Percentiles rank a stretch among this genome's conserved stretches.
Evolutionary conservation across 768 basidiomycete species (phyloP).

Genomic region (Dictyophora rubrovolvata): DNA sequence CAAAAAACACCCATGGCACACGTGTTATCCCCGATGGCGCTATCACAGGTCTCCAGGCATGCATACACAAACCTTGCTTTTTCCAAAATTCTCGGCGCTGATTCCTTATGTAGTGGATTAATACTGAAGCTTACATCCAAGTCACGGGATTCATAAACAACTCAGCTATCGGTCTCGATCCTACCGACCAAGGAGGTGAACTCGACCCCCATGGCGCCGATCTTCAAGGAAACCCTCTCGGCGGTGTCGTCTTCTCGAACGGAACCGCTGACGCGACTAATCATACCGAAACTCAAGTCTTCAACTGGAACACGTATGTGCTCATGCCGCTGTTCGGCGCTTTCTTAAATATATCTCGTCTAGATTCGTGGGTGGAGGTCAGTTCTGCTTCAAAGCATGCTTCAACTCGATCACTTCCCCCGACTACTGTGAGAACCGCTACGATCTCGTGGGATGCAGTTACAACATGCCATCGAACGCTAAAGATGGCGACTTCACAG

Average conservation of each 20-base stretch:
- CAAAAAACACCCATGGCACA: constrained; percentile 20
- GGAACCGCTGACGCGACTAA: constrained; percentile 12
- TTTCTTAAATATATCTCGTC: no score
- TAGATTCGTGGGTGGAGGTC: no score
- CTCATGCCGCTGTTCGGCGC: no score
- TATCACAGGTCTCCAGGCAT: constrained; percentile 12
- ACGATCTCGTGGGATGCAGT: neutral
- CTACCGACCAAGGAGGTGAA: constrained; percentile 30
- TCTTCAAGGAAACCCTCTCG: constrained; percentile 25
- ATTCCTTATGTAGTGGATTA: constrained; percentile 4
- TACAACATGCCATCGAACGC: neutral
- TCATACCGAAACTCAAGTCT: no score
- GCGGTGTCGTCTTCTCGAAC: constrained; percentile 27
- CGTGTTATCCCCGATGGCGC: constrained; percentile 15
- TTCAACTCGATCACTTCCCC: no score
- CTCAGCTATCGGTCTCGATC: constrained; percentile 27
- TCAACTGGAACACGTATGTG: no score
- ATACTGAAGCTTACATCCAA: constrained; percentile 14
- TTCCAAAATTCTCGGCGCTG: no score
- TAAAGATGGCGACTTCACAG: no score
- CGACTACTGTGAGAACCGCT: neutral
- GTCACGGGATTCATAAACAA: constrained; percentile 28
- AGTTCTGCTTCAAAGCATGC: no score
- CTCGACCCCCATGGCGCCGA: constrained; percentile 31
- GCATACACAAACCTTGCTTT: no score